Percentiles rank a stretch among this genome's conserved stretches.
Conservation (phyloP, 441 rosid genomes). For the Corymbia calophylla region DNA sequence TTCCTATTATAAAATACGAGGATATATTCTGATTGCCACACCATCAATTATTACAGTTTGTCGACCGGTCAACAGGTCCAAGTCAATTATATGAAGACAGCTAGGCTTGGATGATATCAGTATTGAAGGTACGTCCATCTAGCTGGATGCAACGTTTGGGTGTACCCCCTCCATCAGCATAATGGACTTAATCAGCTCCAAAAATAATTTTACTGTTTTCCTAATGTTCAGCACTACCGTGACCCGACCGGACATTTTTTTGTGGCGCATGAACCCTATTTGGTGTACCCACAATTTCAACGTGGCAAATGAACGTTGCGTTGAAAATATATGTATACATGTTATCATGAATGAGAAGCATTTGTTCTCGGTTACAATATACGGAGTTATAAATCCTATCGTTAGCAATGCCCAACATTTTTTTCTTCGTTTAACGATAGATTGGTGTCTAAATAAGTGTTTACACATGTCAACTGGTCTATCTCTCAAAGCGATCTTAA, state of each 20-base stretch:
- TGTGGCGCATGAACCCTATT: background rate
- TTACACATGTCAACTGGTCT: background rate
- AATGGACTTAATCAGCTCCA: background rate
- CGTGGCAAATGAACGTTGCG: background rate
- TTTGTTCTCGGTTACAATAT: background rate
- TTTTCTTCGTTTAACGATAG: background rate
- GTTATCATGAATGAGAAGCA: background rate
- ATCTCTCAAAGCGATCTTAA: fast-evolving
- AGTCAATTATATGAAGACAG: background rate
- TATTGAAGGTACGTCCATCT: background rate
- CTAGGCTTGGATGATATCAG: background rate
- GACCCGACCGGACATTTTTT: background rate
- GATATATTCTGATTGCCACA: background rate
- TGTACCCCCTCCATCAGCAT: background rate
- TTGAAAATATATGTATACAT: background rate
- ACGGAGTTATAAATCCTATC: background rate
- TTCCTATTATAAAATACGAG: background rate
- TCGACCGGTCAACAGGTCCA: background rate
- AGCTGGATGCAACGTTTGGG: background rate
- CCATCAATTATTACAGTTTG: background rate
- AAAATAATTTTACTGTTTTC: background rate
- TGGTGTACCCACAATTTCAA: background rate
- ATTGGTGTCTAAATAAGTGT: background rate
- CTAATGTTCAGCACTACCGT: background rate
- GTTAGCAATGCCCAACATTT: background rate